phyloP scores from a whole-genome alignment of 2,329 filamentous ascomycete genomes.

The Coniochaeta sp. region DNA sequence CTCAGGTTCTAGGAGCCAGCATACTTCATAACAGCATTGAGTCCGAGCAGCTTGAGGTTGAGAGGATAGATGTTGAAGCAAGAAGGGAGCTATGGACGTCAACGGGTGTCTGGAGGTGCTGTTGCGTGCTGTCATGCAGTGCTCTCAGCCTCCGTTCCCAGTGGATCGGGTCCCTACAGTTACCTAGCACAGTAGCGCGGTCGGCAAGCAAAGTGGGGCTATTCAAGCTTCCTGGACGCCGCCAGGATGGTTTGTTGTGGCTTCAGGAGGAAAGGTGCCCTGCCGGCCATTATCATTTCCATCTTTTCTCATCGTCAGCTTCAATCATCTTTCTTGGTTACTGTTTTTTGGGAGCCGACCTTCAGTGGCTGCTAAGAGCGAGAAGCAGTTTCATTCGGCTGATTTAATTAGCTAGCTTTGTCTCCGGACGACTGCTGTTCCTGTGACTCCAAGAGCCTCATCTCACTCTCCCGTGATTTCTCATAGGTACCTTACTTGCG shows the following conservation, averaged over 20 bases:
- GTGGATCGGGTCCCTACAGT: not conserved
- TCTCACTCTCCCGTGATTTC: not conserved
- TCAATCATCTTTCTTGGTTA: not conserved
- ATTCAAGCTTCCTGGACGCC: not conserved
- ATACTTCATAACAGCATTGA: not conserved
- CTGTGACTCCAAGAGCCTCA: not conserved
- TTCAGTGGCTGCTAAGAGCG: not conserved
- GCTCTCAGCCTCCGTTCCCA: not conserved
- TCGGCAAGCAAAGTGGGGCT: not conserved
- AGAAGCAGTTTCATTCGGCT: not conserved
- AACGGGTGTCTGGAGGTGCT: not conserved
- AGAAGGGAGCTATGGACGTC: not conserved
- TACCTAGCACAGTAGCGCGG: not conserved
- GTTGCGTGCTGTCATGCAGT: not conserved
- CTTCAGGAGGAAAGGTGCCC: not conserved
- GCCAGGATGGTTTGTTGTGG: not conserved
- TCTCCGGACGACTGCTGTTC: not conserved
- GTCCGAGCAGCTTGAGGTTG: not conserved
- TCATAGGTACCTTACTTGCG: not conserved
- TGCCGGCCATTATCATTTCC: no score
- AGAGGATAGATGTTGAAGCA: conserved; percentile 2
- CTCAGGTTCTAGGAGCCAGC: not conserved
- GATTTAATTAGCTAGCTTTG: not conserved
- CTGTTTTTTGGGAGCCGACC: not conserved
- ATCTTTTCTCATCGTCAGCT: not conserved